phyloP scores from a whole-genome alignment of 495 filamentous ascomycete species.

The Acidomyces sp. region DNA sequence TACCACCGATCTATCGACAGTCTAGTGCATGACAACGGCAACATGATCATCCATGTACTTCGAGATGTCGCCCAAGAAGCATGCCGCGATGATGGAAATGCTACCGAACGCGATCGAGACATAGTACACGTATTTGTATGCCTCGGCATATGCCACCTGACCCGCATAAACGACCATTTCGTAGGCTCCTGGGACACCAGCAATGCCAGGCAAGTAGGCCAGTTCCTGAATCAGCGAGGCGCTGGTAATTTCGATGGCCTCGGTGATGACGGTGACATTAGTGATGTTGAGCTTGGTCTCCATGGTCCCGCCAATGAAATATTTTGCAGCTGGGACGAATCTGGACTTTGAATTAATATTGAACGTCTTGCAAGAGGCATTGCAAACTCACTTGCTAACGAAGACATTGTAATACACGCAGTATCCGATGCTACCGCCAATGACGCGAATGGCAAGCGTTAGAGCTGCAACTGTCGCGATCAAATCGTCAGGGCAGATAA shows the following conservation, averaged over 20 bases:
- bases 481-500: slow-evolving; percentile 58
- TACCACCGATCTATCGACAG: too few species aligned
- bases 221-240: slow-evolving; percentile 42
- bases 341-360: slow-evolving; percentile 2
- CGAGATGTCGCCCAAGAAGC: slow-evolving; percentile 51
- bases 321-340: slow-evolving; percentile 27
- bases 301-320: slow-evolving; percentile 45
- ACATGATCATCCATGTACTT: slow-evolving; percentile 58
- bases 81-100: slow-evolving; percentile 47
- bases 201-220: slow-evolving; percentile 42
- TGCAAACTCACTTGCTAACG: slow-evolving; percentile 10
- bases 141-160: slow-evolving; percentile 47
- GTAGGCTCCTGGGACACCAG: slow-evolving; percentile 39
- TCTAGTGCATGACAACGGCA: slow-evolving; percentile 48
- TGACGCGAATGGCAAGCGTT: slow-evolving; percentile 25
- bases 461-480: slow-evolving; percentile 63
- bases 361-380: background rate
- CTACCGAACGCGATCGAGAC: slow-evolving; percentile 54
- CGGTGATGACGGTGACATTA: slow-evolving; percentile 28
- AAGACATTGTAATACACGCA: slow-evolving; percentile 23
- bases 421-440: slow-evolving; percentile 25
- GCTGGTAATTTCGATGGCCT: slow-evolving; percentile 45
- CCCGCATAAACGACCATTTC: slow-evolving; percentile 48
- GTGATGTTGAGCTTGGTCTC: slow-evolving; percentile 40
- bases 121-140: slow-evolving; percentile 57